Percentiles rank a stretch among this genome's conserved stretches.
Evolutionary conservation across 2,329 filamentous ascomycete genomes (phyloP).

Genomic region (Neofusicoccum umdonicola): DNA sequence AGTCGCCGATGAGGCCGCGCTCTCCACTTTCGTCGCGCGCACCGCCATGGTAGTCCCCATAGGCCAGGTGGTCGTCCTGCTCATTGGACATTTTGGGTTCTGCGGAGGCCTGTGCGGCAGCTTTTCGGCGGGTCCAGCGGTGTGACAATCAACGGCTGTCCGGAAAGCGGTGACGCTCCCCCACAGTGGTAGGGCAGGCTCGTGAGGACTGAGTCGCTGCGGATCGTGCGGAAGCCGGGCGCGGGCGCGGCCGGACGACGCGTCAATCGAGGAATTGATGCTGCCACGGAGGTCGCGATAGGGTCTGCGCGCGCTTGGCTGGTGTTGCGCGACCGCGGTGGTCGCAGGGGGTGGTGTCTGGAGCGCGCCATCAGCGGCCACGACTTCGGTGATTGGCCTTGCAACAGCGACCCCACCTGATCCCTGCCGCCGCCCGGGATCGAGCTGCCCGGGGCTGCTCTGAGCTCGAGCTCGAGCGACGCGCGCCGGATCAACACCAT

Average conservation of each 20-base stretch:
- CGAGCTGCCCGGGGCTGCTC: not conserved
- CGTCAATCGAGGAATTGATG: slow-evolving; percentile 1
- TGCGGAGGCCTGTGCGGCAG: slow-evolving; percentile 1
- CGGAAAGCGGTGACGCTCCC: slow-evolving; percentile 13
- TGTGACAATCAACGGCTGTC: slow-evolving; percentile 7
- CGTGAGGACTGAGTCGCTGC: slow-evolving; percentile 23
- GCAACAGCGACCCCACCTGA: not conserved
- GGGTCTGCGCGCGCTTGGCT: not conserved
- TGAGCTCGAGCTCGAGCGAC: not conserved
- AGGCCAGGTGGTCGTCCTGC: slow-evolving; percentile 54
- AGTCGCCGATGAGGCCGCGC: slow-evolving; percentile 53
- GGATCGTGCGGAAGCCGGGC: not conserved
- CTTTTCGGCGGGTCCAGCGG: slow-evolving; percentile 16
- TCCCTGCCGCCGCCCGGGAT: not conserved
- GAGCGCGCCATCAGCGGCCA: not conserved
- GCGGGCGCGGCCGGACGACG: not conserved
- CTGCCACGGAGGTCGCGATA: not conserved
- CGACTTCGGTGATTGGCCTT: not conserved
- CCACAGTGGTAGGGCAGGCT: slow-evolving; percentile 12
- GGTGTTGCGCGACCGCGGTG: not conserved
- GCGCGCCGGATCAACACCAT: not conserved
- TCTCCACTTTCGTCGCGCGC: slow-evolving; percentile 41
- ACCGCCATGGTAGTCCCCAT: slow-evolving; percentile 50
- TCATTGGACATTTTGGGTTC: slow-evolving; percentile 4
- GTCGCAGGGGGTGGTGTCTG: not conserved